Evolutionary conservation across 805 yeast species (phyloP), one percentile per base, ranked within the genome.

Genomic region (Nakazawaea pomicola): DNA sequence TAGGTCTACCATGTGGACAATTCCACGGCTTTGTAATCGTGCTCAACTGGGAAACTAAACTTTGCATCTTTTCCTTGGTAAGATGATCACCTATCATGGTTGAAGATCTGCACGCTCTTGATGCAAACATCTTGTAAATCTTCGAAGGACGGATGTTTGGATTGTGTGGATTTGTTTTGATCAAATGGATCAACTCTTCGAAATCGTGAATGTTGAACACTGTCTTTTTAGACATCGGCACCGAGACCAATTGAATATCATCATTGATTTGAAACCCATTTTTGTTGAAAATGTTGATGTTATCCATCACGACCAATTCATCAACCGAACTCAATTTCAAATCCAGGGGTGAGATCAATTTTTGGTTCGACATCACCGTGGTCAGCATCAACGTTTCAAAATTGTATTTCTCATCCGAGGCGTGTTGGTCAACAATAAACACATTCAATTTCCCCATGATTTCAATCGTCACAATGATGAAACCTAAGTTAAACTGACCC

Each of bases 1-100:
- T 93, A 0, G 99, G 99, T 48, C 99, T 67, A 0, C 99, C 99
- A 61, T 93, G 99, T 0, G 99, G 99, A 54, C 89, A 80, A 51
- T 82, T 83, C 99, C 99, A 93, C 0, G 99, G 99, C 55, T 87
- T 86, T 46, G 88, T 90, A 29, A 93, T 66, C 0, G 58, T 64
- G 10, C 91, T 76, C 39, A 93, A 64, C 53, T 88, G 73, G 23
- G 64, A 56, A 5, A 93, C 90, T 2, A 93, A 78, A 29, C 54
- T 64, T 2, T 60, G 56, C 99, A 93, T 93, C 6, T 77, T 72
- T 7, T 58, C 65, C 23, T 41, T 49, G 6, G 67, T 70, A 33
- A 93, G 66, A 4, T 82, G 74, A 48, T 73, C 80, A 0, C 99
- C 99, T 36, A 93, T 80, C 99, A 93, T 93, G 20, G 91, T 86